Evolutionary conservation across 495 filamentous ascomycete genomes (phyloP), one percentile per base, ranked within the genome.

Genomic region (Penicillium subrubescens): DNA sequence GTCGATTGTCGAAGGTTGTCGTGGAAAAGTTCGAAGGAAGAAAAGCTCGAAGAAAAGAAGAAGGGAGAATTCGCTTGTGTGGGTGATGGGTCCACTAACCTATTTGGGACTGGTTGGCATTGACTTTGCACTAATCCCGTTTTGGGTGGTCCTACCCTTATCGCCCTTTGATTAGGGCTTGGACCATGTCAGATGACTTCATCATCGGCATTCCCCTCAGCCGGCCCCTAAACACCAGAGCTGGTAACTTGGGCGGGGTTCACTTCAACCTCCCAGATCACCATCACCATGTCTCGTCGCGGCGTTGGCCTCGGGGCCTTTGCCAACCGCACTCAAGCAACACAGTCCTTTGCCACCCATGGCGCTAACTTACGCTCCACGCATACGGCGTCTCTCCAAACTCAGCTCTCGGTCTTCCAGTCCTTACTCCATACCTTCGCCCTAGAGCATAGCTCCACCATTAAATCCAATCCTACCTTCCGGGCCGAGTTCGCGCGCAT

Each of bases 401-500:
- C 92, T 15, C 95, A 99, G 74, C 90, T 99, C 65, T 88, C 92
- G 63, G 93, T 98, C 69, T 99, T 99, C 84, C 94, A 96, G 66
- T 92, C 92, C 1, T 82, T 96, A 3, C 88, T 99, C 8, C 92
- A 97, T 74, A 91, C 92, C 71, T 99, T 98, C 76, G 91, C 93
- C n/a, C 82, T 91, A 61, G 95, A 93, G 50, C 95, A 99, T 79
- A 91, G 89, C 63, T 93, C 93, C 72, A 94, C 93, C 70, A 99
- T 99, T 66, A 92, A 93, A 64, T 96, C 93, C 3, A 93, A 97
- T 75, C 95, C 96, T 12, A 88, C 87, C 0, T 99, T 99, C 77
- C 92, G 96, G 33, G 92, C 93, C 17, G 94, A 98, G 80, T 99
- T 99, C 73, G 95, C 95, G 6, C 91, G 94, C 67, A 98, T 99